Percentiles rank a stretch among this genome's conserved stretches.
Conservation (phyloP, 176 grass and related monocot genomes). For the Bonia amplexicaulis region DNA sequence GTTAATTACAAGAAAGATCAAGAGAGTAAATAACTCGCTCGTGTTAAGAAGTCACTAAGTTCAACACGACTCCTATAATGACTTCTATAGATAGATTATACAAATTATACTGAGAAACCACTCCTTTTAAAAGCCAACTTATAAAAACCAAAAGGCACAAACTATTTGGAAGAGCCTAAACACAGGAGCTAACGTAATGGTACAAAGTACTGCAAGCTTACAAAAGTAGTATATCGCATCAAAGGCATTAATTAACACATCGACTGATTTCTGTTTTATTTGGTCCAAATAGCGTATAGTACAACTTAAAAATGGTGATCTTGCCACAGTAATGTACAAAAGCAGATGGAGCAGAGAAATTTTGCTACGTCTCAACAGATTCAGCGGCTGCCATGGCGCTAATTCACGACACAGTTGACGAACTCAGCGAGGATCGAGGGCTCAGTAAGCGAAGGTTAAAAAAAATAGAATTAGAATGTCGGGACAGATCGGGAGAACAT, state of each 20-base stretch:
- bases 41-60: too few relatives aligned
- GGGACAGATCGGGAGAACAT: conserved; percentile 25
- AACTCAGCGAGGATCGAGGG: conserved; percentile 25
- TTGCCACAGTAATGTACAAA: conserved; percentile 36
- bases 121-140: too few relatives aligned
- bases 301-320: conserved; percentile 32
- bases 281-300: conserved; percentile 12
- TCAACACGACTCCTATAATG: too few relatives aligned
- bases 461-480: conserved; percentile 34
- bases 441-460: conserved; percentile 26
- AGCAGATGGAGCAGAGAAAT: conserved; percentile 17
- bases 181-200: not conserved
- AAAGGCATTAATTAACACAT: conserved; percentile 13
- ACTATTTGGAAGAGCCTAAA: not conserved
- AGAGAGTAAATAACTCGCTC: too few relatives aligned
- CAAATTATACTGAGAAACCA: too few relatives aligned
- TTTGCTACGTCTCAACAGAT: conserved; percentile 23
- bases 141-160: too few relatives aligned
- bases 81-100: too few relatives aligned
- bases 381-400: conserved; percentile 24
- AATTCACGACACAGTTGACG: conserved; percentile 25
- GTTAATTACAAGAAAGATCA: too few relatives aligned
- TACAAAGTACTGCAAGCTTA: not conserved
- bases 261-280: conserved; percentile 24
- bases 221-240: not conserved